These are phyloP conservation scores for Berberis thunbergii DNA, from an alignment of 164 flowering plant genomes.

Conservation along the genomic window DNA sequence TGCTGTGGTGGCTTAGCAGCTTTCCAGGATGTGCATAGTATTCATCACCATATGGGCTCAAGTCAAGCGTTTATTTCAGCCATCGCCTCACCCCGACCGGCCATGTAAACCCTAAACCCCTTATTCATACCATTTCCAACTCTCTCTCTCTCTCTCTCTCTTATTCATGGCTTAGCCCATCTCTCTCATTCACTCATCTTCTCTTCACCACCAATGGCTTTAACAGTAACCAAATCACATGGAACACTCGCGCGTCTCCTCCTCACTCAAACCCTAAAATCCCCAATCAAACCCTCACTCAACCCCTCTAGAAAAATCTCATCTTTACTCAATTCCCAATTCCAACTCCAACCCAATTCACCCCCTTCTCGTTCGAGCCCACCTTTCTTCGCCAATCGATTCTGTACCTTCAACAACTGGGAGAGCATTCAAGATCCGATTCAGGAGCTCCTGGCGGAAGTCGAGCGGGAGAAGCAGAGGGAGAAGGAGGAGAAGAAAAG, in stretches of 20 bases:
- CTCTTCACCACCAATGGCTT: conserved; percentile 1
- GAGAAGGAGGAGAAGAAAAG: conserved; percentile 43
- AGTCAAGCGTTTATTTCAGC: too few species aligned
- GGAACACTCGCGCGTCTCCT: conserved; percentile 26
- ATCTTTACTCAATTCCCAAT: conserved; percentile 7
- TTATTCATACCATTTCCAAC: neutral
- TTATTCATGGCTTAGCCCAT: neutral
- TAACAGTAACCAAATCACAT: conserved; percentile 13
- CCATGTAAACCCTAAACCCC: too few species aligned
- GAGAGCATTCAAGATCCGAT: neutral
- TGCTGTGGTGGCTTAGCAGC: too few species aligned
- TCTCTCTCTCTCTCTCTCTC: conserved; percentile 2
- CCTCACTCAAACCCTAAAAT: conserved; percentile 11
- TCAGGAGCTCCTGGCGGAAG: conserved; percentile 39
- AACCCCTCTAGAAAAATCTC: conserved; percentile 16
- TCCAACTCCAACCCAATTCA: conserved; percentile 4
- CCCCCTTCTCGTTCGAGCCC: neutral
- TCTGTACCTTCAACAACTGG: conserved; percentile 10
- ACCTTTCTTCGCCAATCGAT: conserved; percentile 4
- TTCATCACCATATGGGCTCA: too few species aligned
- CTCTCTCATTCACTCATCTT: neutral
- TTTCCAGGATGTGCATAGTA: too few species aligned
- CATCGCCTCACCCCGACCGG: too few species aligned
- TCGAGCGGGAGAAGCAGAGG: conserved; percentile 40
- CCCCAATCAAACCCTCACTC: conserved; percentile 9